Percentiles rank a stretch among this genome's conserved stretches.
phyloP scores from a whole-genome alignment of 106 monocot species.

The Dioscorea alata region DNA sequence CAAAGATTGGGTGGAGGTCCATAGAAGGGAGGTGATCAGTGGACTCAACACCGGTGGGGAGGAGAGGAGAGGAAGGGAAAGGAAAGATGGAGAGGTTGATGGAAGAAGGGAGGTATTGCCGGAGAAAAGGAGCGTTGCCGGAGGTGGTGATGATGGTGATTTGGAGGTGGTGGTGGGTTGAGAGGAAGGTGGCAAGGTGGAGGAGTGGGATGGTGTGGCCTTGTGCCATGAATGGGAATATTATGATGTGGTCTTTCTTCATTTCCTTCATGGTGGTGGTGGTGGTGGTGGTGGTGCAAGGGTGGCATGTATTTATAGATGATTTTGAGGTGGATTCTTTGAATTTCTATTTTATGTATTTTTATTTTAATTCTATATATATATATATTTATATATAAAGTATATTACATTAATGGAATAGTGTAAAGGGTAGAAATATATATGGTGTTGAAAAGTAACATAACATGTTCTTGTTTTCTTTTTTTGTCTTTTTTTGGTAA shows the following conservation, averaged over 20 bases:
- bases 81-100: constrained; percentile 14
- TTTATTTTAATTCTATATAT: no score
- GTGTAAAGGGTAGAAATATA: no score
- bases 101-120: background rate
- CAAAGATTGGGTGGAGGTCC: constrained; percentile 19
- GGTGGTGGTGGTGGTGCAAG: no score
- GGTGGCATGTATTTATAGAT: no score
- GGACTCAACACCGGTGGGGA: constrained; percentile 16
- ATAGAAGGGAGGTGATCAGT: constrained; percentile 12
- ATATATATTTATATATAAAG: no score
- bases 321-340: no score
- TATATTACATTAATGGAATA: no score
- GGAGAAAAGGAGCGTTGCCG: constrained; percentile 17
- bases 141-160: constrained; percentile 40
- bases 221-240: constrained; percentile 48
- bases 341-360: no score
- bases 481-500: no score
- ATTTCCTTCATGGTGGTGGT: no score
- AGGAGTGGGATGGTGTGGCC: constrained; percentile 47
- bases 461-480: no score
- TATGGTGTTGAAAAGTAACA: no score
- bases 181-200: constrained; percentile 24
- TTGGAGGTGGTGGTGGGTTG: constrained; percentile 5
- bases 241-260: constrained; percentile 20
- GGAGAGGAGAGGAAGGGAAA: constrained; percentile 11